Evolutionary conservation across 1,139 yeast genomes (phyloP).

Genomic region (Candida neerlandica): DNA sequence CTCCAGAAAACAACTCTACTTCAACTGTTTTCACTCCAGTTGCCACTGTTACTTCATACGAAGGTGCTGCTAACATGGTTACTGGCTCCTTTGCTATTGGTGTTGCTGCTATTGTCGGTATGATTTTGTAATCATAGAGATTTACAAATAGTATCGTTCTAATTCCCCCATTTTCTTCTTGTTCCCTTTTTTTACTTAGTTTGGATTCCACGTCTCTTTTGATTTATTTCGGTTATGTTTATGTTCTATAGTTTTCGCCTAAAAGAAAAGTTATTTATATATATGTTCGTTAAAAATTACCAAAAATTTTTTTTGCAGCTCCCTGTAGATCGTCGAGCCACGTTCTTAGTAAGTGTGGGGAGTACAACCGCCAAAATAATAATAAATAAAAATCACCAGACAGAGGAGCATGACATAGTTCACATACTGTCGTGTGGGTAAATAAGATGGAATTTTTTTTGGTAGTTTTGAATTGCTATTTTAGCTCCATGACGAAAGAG

Average conservation of each 20-base stretch:
- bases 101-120: conserved; percentile 11
- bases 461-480: neutral
- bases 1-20: neutral
- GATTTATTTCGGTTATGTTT: conserved; percentile 1
- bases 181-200: neutral
- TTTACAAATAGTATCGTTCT: neutral
- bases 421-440: too few species aligned
- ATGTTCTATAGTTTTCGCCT: neutral
- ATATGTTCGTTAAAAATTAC: neutral
- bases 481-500: neutral
- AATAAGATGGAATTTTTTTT: too few species aligned
- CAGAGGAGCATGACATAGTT: too few species aligned
- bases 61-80: conserved; percentile 10
- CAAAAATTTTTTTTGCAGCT: neutral
- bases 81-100: conserved; percentile 8
- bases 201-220: neutral
- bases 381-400: too few species aligned
- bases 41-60: conserved; percentile 8
- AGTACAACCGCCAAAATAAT: too few species aligned
- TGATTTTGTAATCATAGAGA: conserved; percentile 6
- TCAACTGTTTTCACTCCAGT: conserved; percentile 4
- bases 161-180: too few species aligned
- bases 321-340: neutral
- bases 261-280: neutral
- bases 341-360: neutral